Evolutionary conservation across 805 yeast genomes (phyloP).

Genomic region (Lachancea thermotolerans): DNA sequence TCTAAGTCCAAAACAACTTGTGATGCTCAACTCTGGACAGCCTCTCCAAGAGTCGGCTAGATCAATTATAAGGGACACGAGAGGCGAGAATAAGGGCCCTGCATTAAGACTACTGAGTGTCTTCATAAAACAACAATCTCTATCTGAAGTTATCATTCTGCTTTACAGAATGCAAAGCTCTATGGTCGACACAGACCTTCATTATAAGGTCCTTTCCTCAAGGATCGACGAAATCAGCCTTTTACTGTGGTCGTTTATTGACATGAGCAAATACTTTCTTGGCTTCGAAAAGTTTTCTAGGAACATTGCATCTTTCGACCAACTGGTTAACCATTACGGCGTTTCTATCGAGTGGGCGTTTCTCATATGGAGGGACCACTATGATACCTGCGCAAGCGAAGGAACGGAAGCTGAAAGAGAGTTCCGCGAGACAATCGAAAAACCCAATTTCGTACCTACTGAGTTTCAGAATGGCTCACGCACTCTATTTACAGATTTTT

Average conservation of each 20-base stretch:
- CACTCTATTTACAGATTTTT: conserved; percentile 53
- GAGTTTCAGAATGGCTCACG: conserved; percentile 29
- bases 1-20: conserved; percentile 57
- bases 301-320: conserved; percentile 37
- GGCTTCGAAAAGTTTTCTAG: conserved; percentile 26
- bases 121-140: conserved; percentile 37
- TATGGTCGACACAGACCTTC: conserved; percentile 36
- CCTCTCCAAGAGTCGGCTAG: conserved; percentile 51
- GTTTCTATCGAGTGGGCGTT: conserved; percentile 61
- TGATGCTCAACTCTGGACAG: conserved; percentile 57
- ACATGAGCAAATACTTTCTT: conserved; percentile 49
- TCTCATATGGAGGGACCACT: conserved; percentile 62
- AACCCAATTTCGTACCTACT: conserved; percentile 13
- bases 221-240: conserved; percentile 65
- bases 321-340: conserved; percentile 37
- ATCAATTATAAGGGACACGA: conserved; percentile 43
- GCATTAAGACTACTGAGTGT: conserved; percentile 45
- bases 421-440: conserved; percentile 11
- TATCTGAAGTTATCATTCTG: conserved; percentile 61
- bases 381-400: conserved; percentile 25
- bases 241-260: conserved; percentile 58
- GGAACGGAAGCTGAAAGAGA: conserved; percentile 8
- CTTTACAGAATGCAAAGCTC: conserved; percentile 43
- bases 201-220: conserved; percentile 65
- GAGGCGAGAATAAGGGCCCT: conserved; percentile 42